Evolutionary conservation across 768 basidiomycete genomes (phyloP).

Genomic region (Lentinula aciculospora): DNA sequence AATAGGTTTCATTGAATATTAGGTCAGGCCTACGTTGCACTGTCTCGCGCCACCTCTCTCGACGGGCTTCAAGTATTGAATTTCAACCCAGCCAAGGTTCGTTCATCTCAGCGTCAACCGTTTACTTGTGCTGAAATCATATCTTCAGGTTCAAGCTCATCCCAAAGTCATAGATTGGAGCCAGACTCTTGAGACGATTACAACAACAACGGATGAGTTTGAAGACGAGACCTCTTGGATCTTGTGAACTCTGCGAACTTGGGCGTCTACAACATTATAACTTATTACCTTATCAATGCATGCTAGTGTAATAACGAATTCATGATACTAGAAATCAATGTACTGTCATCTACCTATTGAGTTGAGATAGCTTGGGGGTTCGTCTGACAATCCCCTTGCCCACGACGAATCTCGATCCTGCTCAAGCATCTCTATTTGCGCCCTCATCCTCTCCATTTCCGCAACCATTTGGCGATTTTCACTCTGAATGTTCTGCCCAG

Average conservation of each 20-base stretch:
- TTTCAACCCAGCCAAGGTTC: constrained; percentile 71
- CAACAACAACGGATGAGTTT: not conserved
- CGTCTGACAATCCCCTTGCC: constrained; percentile 4
- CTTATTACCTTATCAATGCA: not conserved
- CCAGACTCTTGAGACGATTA: constrained; percentile 8
- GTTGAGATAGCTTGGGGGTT: constrained; percentile 2
- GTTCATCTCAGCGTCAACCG: not conserved
- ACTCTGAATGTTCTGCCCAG: not conserved
- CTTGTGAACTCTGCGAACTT: not conserved
- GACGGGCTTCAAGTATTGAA: constrained; percentile 82
- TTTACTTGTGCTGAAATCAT: not conserved
- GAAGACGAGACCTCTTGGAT: constrained; percentile 5
- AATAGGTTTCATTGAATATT: constrained; percentile 7
- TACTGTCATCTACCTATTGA: constrained; percentile 4
- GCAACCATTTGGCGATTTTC: not conserved
- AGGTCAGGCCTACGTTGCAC: constrained; percentile 90
- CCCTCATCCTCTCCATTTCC: not conserved
- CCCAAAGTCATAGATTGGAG: constrained; percentile 11
- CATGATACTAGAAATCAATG: too few relatives aligned
- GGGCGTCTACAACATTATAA: not conserved
- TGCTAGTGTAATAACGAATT: not conserved
- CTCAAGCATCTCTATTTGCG: not conserved
- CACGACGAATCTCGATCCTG: not conserved
- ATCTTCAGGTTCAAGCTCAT: constrained; percentile 6
- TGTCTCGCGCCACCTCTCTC: constrained; percentile 83